A percentile compares a stretch with the other conserved stretches of the same genome.
These are phyloP conservation scores for Starmerella cellae DNA, from an alignment of 805 yeast genomes.

Conservation along the genomic window DNA sequence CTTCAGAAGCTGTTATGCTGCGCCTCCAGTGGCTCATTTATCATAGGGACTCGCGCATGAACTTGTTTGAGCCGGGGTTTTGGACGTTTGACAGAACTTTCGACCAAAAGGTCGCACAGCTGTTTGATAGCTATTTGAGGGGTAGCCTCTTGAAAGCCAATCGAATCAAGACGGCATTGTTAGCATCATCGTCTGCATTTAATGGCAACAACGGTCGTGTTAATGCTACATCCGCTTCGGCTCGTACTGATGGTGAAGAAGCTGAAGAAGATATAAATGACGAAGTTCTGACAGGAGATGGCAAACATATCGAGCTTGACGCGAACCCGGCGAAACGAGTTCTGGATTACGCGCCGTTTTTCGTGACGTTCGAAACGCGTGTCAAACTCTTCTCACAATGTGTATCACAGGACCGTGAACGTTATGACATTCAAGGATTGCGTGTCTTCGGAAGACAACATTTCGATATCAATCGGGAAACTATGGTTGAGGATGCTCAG, in stretches of 20 bases:
- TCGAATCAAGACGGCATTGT: not conserved
- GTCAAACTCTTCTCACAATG: slow-evolving; percentile 59
- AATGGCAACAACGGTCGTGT: not conserved
- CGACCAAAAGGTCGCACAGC: not conserved
- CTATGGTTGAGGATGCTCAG: slow-evolving; percentile 64
- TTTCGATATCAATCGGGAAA: slow-evolving; percentile 43
- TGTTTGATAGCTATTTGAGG: not conserved
- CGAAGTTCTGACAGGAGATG: not conserved
- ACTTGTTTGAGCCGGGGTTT: slow-evolving; percentile 36
- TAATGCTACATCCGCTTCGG: too few species aligned
- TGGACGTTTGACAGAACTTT: slow-evolving; percentile 37
- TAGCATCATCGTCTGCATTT: not conserved
- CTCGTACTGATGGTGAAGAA: slow-evolving; percentile 5
- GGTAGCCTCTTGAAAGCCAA: not conserved
- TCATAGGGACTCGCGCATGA: slow-evolving; percentile 49
- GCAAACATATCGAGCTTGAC: not conserved
- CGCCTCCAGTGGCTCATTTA: slow-evolving; percentile 51
- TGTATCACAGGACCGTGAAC: slow-evolving; percentile 38
- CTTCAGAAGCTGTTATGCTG: slow-evolving; percentile 32
- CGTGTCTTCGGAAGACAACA: not conserved
- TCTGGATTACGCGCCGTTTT: slow-evolving; percentile 57
- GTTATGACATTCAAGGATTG: not conserved
- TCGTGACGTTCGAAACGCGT: slow-evolving; percentile 60
- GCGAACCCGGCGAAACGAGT: slow-evolving; percentile 33
- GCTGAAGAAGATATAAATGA: not conserved